These are phyloP conservation scores for Agrostemma githago DNA, from an alignment of 148 eudicot species.

Conservation along the genomic window DNA sequence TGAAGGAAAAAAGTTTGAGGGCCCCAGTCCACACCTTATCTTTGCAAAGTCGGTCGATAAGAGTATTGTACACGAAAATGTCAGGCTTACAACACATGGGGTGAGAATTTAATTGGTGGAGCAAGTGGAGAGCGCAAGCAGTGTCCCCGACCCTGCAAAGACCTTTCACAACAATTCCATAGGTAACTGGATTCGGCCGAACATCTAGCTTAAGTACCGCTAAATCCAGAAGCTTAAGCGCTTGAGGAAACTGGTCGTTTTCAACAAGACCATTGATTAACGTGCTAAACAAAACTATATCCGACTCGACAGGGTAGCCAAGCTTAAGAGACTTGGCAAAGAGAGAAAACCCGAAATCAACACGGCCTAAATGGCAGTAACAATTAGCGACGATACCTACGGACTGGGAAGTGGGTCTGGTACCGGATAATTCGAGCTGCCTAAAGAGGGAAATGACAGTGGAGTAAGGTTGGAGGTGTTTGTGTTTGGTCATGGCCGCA, in stretches of 20 bases:
- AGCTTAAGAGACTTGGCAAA: conserved; percentile 5
- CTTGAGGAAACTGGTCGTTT: not conserved
- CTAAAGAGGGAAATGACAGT: conserved; percentile 11
- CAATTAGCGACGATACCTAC: conserved; percentile 7
- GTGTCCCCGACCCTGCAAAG: conserved; percentile 37
- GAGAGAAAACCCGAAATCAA: conserved; percentile 16
- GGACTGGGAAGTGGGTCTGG: not conserved
- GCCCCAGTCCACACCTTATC: conserved; percentile 1
- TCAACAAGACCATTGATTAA: conserved; percentile 17
- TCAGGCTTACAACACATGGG: not conserved
- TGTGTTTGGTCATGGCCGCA: conserved; percentile 4
- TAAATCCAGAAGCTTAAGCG: not conserved
- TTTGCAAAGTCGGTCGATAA: conserved; percentile 21
- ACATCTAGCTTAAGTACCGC: conserved; percentile 6
- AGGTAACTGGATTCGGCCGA: not conserved
- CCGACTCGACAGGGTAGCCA: not conserved
- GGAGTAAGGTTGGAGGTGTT: conserved; percentile 4
- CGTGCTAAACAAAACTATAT: not conserved
- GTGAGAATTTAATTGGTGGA: conserved; percentile 10
- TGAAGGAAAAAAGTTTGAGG: not conserved
- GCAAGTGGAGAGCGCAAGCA: conserved; percentile 27
- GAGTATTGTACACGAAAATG: conserved; percentile 10
- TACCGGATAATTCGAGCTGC: not conserved
- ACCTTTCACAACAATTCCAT: conserved; percentile 29
- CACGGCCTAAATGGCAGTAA: conserved; percentile 14